phyloP scores from a whole-genome alignment of 164 flowering plant species.

The Litsea cubeba region DNA sequence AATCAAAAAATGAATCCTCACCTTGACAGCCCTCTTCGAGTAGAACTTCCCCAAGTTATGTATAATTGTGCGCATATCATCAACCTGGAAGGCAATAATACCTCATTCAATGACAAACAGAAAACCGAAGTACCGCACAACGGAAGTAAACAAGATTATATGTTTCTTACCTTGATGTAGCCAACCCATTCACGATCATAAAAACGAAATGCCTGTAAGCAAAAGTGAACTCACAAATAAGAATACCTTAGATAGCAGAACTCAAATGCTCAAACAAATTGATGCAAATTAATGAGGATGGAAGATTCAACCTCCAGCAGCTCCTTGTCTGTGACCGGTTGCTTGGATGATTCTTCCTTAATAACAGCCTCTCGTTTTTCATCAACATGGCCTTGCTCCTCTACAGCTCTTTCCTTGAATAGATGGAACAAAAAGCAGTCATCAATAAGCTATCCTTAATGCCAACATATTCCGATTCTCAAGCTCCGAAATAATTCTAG shows the following conservation, averaged over 20 bases:
- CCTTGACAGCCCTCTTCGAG: slow-evolving; percentile 89
- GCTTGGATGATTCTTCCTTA: not conserved
- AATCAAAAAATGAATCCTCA: slow-evolving; percentile 9
- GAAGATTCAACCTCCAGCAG: not conserved
- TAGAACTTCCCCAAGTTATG: slow-evolving; percentile 77
- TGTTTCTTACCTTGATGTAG: slow-evolving; percentile 56
- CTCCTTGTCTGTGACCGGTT: not conserved
- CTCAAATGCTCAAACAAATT: not conserved
- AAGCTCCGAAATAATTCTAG: too few species aligned
- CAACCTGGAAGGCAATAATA: slow-evolving; percentile 49
- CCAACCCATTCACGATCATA: slow-evolving; percentile 82
- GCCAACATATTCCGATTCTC: too few species aligned
- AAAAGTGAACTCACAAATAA: not conserved
- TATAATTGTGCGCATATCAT: slow-evolving; percentile 76
- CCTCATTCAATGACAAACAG: not conserved
- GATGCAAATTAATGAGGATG: not conserved
- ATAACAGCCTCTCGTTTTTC: not conserved
- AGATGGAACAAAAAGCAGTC: not conserved
- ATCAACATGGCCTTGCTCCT: not conserved
- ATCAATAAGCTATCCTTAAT: too few species aligned
- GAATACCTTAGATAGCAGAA: not conserved
- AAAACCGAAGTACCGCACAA: not conserved
- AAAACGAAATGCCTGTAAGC: slow-evolving; percentile 79
- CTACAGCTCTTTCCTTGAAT: not conserved
- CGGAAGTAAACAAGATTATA: not conserved